phyloP scores from a whole-genome alignment of 2,329 filamentous ascomycete species.

The Pseudogymnoascus sp. region DNA sequence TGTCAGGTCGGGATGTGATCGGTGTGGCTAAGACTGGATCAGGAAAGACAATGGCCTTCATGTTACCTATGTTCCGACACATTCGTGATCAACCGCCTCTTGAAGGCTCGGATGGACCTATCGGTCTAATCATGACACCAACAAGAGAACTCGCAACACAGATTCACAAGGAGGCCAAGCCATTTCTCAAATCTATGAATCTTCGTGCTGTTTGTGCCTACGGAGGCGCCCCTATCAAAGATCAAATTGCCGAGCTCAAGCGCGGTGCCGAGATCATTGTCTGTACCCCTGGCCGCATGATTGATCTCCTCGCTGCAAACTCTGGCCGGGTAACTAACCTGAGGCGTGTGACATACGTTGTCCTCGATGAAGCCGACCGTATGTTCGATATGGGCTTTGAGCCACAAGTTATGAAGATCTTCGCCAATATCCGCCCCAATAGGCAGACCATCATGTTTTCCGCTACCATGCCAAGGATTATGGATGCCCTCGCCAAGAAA shows the following conservation, averaged over 20 bases:
- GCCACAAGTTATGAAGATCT: constrained; percentile 94
- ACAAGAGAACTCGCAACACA: constrained; percentile 91
- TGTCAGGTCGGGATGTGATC: constrained; percentile 93
- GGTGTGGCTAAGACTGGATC: constrained; percentile 97
- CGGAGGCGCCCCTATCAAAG: constrained; percentile 90
- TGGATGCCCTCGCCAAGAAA: constrained; percentile 86
- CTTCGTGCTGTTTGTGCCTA: constrained; percentile 88
- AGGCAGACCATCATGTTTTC: constrained; percentile 94
- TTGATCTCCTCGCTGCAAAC: constrained; percentile 89
- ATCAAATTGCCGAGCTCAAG: constrained; percentile 95
- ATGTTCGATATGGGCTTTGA: constrained; percentile 99
- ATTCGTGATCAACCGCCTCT: constrained; percentile 88
- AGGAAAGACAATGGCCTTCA: constrained; percentile 92
- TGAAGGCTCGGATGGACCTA: constrained; percentile 77
- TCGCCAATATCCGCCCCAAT: constrained; percentile 84
- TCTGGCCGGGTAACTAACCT: constrained; percentile 91
- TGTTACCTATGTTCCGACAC: constrained; percentile 95
- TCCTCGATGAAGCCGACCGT: constrained; percentile 93
- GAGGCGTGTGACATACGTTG: constrained; percentile 82
- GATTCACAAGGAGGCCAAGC: constrained; percentile 90
- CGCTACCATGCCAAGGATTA: constrained; percentile 89
- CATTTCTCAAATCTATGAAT: constrained; percentile 80
- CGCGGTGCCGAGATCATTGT: constrained; percentile 92
- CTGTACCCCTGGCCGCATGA: constrained; percentile 90
- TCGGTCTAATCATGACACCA: constrained; percentile 85